phyloP scores from a whole-genome alignment of 1,284 basidiomycete species.

The Trichosporon asahii region DNA sequence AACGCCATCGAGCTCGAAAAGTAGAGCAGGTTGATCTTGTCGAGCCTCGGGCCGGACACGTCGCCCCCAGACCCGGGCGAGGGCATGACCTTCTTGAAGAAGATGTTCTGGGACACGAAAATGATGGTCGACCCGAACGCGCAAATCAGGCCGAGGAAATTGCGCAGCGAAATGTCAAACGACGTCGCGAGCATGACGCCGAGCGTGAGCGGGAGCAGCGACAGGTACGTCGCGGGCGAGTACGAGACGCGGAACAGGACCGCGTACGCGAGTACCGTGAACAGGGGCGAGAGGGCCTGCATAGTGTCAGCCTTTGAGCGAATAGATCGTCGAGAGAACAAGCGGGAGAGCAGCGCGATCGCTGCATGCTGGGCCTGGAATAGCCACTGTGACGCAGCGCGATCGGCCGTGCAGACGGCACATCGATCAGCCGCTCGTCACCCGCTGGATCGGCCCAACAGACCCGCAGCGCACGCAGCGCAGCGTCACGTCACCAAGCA shows the following conservation, averaged over 20 bases:
- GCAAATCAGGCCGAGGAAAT: conserved; percentile 75
- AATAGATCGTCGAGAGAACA: too few relatives aligned
- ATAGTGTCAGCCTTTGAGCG: conserved; percentile 10
- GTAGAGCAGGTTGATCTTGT: conserved; percentile 94
- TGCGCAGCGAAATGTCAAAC: conserved; percentile 82
- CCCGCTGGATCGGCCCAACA: too few relatives aligned
- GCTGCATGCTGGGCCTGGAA: too few relatives aligned
- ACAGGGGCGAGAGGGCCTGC: conserved; percentile 91
- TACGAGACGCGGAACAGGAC: conserved; percentile 58
- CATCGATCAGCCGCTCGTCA: too few relatives aligned
- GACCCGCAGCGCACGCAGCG: background rate
- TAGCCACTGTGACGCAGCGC: too few relatives aligned
- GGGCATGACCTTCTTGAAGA: conserved; percentile 98
- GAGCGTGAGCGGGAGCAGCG: conserved; percentile 87
- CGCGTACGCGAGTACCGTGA: conserved; percentile 60
- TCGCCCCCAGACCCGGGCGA: conserved; percentile 54
- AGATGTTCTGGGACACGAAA: conserved; percentile 97
- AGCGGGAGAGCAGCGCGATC: too few relatives aligned
- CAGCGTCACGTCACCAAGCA: background rate
- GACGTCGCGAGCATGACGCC: conserved; percentile 98
- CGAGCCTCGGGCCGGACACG: conserved; percentile 60
- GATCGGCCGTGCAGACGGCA: too few relatives aligned
- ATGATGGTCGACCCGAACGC: conserved; percentile 92
- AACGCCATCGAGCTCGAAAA: conserved; percentile 95
- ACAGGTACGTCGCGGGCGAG: conserved; percentile 83